Evolutionary conservation across 345 rosid species (phyloP).

Genomic region (Aurinia saxatilis): DNA sequence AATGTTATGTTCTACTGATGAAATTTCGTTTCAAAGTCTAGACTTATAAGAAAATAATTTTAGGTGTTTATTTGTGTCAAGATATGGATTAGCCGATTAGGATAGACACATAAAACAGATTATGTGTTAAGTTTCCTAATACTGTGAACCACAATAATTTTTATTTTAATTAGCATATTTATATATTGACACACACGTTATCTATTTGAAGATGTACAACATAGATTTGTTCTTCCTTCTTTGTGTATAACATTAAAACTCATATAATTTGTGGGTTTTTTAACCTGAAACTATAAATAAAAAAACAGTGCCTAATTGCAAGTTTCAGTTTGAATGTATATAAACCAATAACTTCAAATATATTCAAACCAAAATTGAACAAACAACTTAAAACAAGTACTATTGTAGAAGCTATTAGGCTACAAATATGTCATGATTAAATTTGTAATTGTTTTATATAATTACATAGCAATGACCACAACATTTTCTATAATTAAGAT

Average conservation of each 20-base stretch:
- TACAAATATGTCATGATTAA: too few species aligned
- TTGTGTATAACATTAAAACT: background rate
- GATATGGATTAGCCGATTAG: slow-evolving; percentile 27
- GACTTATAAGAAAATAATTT: too few species aligned
- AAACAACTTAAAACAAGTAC: too few species aligned
- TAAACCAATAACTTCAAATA: background rate
- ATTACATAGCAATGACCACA: too few species aligned
- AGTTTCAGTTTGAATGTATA: background rate
- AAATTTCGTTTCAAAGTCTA: too few species aligned
- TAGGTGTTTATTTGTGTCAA: slow-evolving; percentile 20
- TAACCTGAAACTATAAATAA: too few species aligned
- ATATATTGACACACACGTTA: background rate
- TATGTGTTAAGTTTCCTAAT: too few species aligned
- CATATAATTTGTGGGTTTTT: background rate
- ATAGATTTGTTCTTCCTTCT: background rate
- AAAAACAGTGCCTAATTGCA: too few species aligned
- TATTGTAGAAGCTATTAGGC: too few species aligned
- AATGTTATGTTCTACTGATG: too few species aligned
- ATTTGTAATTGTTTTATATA: too few species aligned
- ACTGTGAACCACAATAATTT: slow-evolving; percentile 11
- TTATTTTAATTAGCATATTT: background rate
- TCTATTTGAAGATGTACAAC: background rate
- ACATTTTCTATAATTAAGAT: too few species aligned
- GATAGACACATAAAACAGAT: slow-evolving; percentile 22
- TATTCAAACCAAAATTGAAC: background rate